Evolutionary conservation across 768 basidiomycete species (phyloP).

Genomic region (Boletus subparvulus): DNA sequence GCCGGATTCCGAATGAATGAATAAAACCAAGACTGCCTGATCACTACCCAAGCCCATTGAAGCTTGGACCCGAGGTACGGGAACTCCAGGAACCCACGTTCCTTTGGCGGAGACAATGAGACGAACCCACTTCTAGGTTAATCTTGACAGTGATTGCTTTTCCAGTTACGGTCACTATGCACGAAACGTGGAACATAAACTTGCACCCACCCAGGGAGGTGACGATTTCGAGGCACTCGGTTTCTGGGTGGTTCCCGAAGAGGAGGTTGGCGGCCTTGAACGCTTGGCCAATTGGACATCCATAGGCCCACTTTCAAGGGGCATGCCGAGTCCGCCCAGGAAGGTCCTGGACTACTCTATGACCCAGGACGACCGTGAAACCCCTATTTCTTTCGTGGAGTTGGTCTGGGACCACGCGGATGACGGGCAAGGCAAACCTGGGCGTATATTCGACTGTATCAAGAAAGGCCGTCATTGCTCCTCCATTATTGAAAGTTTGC

Average conservation of each 20-base stretch:
- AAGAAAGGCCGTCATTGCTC: conserved; percentile 50
- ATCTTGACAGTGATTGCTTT: conserved; percentile 44
- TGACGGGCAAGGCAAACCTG: conserved; percentile 28
- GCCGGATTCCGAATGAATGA: background rate
- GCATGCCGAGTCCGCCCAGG: conserved; percentile 60
- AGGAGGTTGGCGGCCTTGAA: conserved; percentile 58
- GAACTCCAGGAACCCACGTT: conserved; percentile 56
- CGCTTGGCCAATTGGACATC: conserved; percentile 41
- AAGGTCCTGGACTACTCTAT: conserved; percentile 59
- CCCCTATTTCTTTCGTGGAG: conserved; percentile 32
- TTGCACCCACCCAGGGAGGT: conserved; percentile 46
- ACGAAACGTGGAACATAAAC: conserved; percentile 48
- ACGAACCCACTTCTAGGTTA: conserved; percentile 43
- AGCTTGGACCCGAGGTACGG: conserved; percentile 62
- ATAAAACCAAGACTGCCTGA: conserved; percentile 37
- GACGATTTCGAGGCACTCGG: conserved; percentile 58
- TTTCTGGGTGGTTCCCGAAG: conserved; percentile 44
- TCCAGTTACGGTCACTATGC: conserved; percentile 58
- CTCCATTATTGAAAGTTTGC: conserved; percentile 40
- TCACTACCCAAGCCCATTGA: conserved; percentile 62
- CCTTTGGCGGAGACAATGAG: conserved; percentile 45
- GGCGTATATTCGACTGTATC: conserved; percentile 43
- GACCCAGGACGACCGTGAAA: conserved; percentile 49
- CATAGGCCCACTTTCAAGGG: conserved; percentile 58
- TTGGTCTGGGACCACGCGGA: background rate